Evolutionary conservation across 306 rosid genomes (phyloP), one percentile per base, ranked within the genome.

Genomic region (Dalbergia cultrata): DNA sequence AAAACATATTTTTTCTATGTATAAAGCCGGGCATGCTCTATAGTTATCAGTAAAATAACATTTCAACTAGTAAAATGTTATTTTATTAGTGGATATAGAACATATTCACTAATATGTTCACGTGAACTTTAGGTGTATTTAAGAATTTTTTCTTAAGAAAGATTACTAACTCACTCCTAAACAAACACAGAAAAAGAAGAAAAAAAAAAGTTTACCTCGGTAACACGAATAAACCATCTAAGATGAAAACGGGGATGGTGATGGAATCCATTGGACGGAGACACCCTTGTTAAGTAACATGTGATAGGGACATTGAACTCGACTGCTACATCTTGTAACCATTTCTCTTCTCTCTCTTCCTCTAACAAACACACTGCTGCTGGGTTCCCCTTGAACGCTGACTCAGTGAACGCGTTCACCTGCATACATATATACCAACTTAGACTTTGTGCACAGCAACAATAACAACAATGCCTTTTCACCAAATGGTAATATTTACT

Each of bases 211-310:
- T 26, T 26, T 50, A 92, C 94, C 93, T 92, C 98, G 76, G 61
- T 0, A 56, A 83, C 57, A 73, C 92, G 97, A 81, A 97, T 87
- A 84, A 92, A 94, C 97, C 97, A 94, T 89, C 94, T 86, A 79
- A 94, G 97, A 34, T 34, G 17, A 67, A 88, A 92, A 82, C 89
- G 87, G 9, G 91, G 93, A 78, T 19, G 72, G 74, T 52, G 72
- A 77, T 37, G 52, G 22, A 77, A 14, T n/a, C 3, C 26, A 5
- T 76, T 59, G 7, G 80, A 79, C 4, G 75, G 74, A 7, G 72
- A 3, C 11, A 86, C 61, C 37, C 66, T 85, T 79, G 84, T 85
- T 79, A 90, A 66, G 68, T 59, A 92, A 67, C 89, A 57, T 0
- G 97, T 92, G 45, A 77, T 57, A 0, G 94, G 78, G 71, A 90